phyloP scores from a whole-genome alignment of 169 alveolate species.

The Pseudocohnilembus persalinus region DNA sequence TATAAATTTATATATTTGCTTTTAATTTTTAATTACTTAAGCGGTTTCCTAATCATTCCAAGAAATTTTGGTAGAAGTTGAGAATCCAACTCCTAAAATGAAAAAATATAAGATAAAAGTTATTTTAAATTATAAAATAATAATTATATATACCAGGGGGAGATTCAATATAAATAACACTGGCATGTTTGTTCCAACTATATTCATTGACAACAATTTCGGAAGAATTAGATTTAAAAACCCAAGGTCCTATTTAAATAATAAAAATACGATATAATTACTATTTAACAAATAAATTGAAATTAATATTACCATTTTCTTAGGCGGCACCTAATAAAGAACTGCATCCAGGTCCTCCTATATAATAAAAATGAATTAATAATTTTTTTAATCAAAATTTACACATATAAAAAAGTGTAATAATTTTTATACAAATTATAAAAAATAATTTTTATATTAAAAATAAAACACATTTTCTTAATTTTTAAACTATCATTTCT shows the following conservation, averaged over 20 bases:
- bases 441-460: too few relatives aligned
- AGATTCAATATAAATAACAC: slow-evolving; percentile 72
- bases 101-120: too few relatives aligned
- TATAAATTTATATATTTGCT: too few relatives aligned
- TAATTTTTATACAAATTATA: too few relatives aligned
- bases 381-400: too few relatives aligned
- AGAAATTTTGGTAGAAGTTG: slow-evolving; percentile 33
- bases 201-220: slow-evolving; percentile 44
- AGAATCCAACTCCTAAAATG: slow-evolving; percentile 50
- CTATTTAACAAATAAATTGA: background rate
- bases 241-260: slow-evolving; percentile 45
- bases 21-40: background rate
- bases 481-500: background rate
- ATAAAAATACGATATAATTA: background rate
- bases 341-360: background rate
- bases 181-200: slow-evolving; percentile 69
- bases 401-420: too few relatives aligned
- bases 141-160: slow-evolving; percentile 80
- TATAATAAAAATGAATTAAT: too few relatives aligned
- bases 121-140: too few relatives aligned
- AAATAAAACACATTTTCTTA: background rate
- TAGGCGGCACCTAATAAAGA: background rate
- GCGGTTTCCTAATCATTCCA: slow-evolving; percentile 66
- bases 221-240: slow-evolving; percentile 44
- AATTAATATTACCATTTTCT: background rate